Conservation (phyloP, 2,329 filamentous ascomycete species). For the Chaetothyriales sp. region DNA sequence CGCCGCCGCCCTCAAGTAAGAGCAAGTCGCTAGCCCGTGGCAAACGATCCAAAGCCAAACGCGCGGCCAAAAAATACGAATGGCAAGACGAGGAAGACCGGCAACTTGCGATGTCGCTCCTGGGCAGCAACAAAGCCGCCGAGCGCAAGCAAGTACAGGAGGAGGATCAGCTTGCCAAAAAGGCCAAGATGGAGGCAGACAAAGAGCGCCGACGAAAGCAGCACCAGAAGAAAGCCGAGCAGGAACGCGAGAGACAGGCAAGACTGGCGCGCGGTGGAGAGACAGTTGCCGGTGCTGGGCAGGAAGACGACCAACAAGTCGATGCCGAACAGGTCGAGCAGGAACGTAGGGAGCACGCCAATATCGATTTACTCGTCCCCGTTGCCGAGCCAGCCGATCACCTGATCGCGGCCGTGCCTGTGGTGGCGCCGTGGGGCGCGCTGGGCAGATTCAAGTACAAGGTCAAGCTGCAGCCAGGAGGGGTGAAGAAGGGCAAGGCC, state of each 20-base stretch:
- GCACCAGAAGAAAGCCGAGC: conserved; percentile 58
- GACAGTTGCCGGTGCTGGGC: conserved; percentile 24
- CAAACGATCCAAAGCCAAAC: conserved; percentile 31
- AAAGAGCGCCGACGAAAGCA: conserved; percentile 64
- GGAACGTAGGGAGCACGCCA: conserved; percentile 34
- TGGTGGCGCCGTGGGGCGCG: conserved; percentile 50
- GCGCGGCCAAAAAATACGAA: conserved; percentile 70
- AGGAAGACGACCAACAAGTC: conserved; percentile 39
- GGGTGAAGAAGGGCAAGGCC: conserved; percentile 85
- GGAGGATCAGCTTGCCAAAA: conserved; percentile 48
- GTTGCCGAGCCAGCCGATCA: conserved; percentile 69
- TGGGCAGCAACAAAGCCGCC: conserved; percentile 55
- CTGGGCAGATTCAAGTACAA: conserved; percentile 71
- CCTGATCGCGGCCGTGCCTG: conserved; percentile 43
- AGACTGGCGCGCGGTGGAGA: conserved; percentile 34
- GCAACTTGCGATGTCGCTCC: conserved; percentile 63
- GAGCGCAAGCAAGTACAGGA: conserved; percentile 53
- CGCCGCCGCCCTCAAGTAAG: conserved; percentile 14
- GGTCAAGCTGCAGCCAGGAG: conserved; percentile 80
- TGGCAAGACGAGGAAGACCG: conserved; percentile 92
- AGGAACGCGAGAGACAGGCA: conserved; percentile 42
- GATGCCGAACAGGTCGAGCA: conserved; percentile 32
- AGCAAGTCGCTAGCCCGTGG: conserved; percentile 14
- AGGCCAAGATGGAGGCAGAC: conserved; percentile 56
- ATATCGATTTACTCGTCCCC: conserved; percentile 59